Conservation (phyloP, 306 rosid genomes). For the Inga laurina region DNA sequence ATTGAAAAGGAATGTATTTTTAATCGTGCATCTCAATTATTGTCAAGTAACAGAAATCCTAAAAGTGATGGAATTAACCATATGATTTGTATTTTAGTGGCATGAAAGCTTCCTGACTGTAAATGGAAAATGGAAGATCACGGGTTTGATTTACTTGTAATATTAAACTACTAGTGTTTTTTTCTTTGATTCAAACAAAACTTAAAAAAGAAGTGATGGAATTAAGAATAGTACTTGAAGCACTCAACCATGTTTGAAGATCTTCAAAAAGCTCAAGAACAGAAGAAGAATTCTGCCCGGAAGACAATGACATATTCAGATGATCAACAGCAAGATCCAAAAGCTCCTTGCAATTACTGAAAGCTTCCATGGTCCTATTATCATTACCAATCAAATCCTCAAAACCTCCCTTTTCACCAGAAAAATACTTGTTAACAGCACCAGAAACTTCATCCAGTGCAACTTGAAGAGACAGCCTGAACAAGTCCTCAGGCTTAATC, state of each 20-base stretch:
- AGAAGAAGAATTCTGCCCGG: conserved; percentile 43
- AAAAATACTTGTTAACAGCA: conserved; percentile 40
- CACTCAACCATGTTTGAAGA: conserved; percentile 74
- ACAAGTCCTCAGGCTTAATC: conserved; percentile 52
- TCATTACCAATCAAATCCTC: conserved; percentile 11
- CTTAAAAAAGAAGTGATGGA: background rate
- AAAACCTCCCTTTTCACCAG: conserved; percentile 34
- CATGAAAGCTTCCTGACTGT: too few species aligned
- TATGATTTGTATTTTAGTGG: too few species aligned
- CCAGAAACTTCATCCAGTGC: conserved; percentile 52
- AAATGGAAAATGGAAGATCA: too few species aligned
- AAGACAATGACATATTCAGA: conserved; percentile 46
- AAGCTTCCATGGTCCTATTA: conserved; percentile 37
- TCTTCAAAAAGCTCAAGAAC: conserved; percentile 53
- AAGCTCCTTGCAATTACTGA: conserved; percentile 56
- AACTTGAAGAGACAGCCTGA: conserved; percentile 45
- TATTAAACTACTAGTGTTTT: too few species aligned
- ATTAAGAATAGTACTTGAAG: conserved; percentile 49
- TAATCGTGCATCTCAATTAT: background rate
- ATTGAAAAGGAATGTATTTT: too few species aligned
- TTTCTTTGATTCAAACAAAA: too few species aligned
- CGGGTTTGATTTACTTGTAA: too few species aligned
- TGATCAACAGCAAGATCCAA: conserved; percentile 65
- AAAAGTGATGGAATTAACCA: background rate
- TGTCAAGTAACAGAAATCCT: background rate